Base-by-base conservation (phyloP, 192 early-diverging fungal genomes). In the Endogone sp. region DNA sequence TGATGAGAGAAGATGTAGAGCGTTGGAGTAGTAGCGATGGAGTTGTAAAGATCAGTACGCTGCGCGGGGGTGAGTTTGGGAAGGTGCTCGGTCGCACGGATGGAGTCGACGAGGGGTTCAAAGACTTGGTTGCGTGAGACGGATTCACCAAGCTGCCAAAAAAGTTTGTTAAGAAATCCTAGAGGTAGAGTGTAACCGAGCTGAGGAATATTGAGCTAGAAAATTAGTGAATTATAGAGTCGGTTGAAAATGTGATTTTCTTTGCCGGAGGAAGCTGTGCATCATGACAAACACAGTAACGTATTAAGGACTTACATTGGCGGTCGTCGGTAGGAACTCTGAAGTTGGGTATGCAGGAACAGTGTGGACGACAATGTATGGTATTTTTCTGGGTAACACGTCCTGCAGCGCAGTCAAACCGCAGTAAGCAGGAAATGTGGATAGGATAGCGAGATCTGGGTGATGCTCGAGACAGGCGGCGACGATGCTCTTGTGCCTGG, bases 361-460 rank as follows among this genome's bases (percentile, higher is more conserved):
- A 9, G 59, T 60, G 22, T 60, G 59, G 10, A 60, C 2, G 59
- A 60, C 59, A 22, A 60, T 60, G 21, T 60, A 60, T 9, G 59
- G 59, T 26, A 60, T 28, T 26, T 60, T 60, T 16, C 37, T 49
- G 16, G 37, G 37, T 49, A 49, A 49, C 10, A 28, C 59, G 21
- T 60, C 27, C 2, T 60, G 22, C 8, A 60, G 27, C 27, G 27
- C 27, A 10, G 22, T 26, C 27, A 28, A 28, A 21, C 59, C 59
- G 21, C 22, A 60, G 22, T 26, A 60, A 11, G 59, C 59, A 6
- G 59, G 59, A 22, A 60, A 60, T 6, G 59, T 60, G 21, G 59
- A 6, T 10, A 60, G 59, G 59, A 60, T 8, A 22, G 59, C 59
- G 9, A 60, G 59, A 60, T 60, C 59, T 6, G 59, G 59, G 37